Evolutionary conservation across 805 yeast genomes (phyloP), one percentile per base, ranked within the genome.

Genomic region (Debaryomyces prosopidis): DNA sequence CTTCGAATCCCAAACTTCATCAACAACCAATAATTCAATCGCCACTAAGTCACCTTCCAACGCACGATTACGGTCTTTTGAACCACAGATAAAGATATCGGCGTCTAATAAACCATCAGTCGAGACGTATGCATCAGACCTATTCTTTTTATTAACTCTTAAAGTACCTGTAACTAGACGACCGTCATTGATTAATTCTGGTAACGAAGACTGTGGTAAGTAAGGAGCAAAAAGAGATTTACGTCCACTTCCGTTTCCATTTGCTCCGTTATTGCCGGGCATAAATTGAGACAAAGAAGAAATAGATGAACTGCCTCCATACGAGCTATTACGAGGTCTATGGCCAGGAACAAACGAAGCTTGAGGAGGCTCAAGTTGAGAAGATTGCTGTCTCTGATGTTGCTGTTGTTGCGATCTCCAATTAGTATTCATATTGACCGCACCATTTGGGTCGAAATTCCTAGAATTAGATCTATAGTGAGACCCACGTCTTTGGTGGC

Each of bases 91-190:
- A 61, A 90, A 94, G 49, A 94, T 89, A 66, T 94, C 99, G 0
- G 99, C 96, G 66, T 94, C 99, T 51, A 94, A 77, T 27, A 91
- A 78, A 1, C 97, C 97, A 63, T 91, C 97, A 0, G 98, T 92
- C 5, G 96, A 83, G n/a, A 94, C 98, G 68, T 95, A 94, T 0
- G 99, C 99, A 68, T 94, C 98, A 1, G 97, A 89, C 57, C 99
- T 79, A 65, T 94, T 94, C 67, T 94, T 94, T 67, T 90, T 91
- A 70, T 94, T 94, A 36, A 94, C 99, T 53, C 99, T 80, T 57
- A 94, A 73, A 20, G 85, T 86, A 56, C 99, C 99, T 3, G 96
- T 85, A 6, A 94, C 98, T 43, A 94, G 75, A 51, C 90, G 81
- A 16, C 98, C 98, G 51, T 92, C 97, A 51, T 82, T 80, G 37